A percentile compares a stretch with the other conserved stretches of the same genome.
Evolutionary conservation across 2,329 filamentous ascomycete species (phyloP).

Genomic region (Fusarium transvaalense): DNA sequence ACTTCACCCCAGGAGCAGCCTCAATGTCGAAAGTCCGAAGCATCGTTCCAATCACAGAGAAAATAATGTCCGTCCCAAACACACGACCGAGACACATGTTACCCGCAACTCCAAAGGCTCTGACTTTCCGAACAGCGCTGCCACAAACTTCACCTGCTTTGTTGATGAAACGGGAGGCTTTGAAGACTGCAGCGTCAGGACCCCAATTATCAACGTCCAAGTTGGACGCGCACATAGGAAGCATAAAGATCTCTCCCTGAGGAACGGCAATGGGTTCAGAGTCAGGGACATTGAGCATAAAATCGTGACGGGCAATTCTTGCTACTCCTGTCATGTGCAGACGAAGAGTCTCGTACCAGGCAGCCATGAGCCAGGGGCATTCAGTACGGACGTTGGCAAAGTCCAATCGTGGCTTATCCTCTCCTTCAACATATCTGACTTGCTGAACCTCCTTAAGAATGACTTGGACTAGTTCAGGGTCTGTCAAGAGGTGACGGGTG

Average conservation of each 20-base stretch:
- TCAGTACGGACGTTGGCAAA: slow-evolving; percentile 42
- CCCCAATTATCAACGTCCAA: slow-evolving; percentile 48
- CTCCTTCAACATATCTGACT: slow-evolving; percentile 26
- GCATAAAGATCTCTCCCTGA: slow-evolving; percentile 50
- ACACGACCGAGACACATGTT: slow-evolving; percentile 51
- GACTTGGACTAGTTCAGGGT: slow-evolving; percentile 34
- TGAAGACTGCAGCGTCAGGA: slow-evolving; percentile 45
- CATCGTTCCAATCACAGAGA: slow-evolving; percentile 46
- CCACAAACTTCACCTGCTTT: slow-evolving; percentile 39
- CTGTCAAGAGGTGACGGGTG: slow-evolving; percentile 46
- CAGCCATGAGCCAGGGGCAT: slow-evolving; percentile 50
- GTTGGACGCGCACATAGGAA: slow-evolving; percentile 52
- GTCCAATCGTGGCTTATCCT: slow-evolving; percentile 37
- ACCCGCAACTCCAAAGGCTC: slow-evolving; percentile 51
- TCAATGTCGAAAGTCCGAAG: slow-evolving; percentile 49
- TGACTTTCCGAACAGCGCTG: slow-evolving; percentile 45
- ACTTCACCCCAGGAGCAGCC: slow-evolving; percentile 30
- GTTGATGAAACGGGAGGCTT: slow-evolving; percentile 48
- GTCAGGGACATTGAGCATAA: slow-evolving; percentile 40
- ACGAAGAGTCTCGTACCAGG: slow-evolving; percentile 51
- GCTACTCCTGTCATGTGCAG: slow-evolving; percentile 52
- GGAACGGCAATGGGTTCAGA: slow-evolving; percentile 40
- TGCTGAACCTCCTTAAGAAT: slow-evolving; percentile 44
- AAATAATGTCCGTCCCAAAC: slow-evolving; percentile 50
- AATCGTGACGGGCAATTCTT: slow-evolving; percentile 48